A percentile compares a stretch with the other conserved stretches of the same genome.
These are phyloP conservation scores for Clitocybe nebularis DNA, from an alignment of 1,284 basidiomycete species.

Conservation along the genomic window DNA sequence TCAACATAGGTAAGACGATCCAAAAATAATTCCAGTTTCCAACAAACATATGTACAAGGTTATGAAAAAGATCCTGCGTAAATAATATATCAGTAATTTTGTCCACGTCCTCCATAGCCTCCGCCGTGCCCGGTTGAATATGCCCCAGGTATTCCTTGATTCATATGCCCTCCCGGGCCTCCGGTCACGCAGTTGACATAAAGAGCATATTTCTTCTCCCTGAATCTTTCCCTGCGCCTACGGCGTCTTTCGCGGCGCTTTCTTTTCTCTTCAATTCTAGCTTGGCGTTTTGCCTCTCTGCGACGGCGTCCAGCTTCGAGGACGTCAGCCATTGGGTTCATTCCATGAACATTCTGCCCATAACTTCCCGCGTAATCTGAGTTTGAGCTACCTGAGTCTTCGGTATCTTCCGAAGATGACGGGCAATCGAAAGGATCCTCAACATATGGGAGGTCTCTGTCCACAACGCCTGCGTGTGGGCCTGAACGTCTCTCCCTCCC, in stretches of 20 bases:
- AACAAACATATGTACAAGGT: background rate
- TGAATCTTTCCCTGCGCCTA: constrained; percentile 52
- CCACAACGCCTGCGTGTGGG: constrained; percentile 45
- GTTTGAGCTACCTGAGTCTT: constrained; percentile 38
- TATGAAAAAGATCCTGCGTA: background rate
- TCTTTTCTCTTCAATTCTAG: constrained; percentile 52
- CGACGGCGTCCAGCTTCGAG: constrained; percentile 46
- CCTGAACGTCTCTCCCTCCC: constrained; percentile 73
- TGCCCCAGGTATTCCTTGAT: constrained; percentile 14
- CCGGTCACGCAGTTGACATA: constrained; percentile 51
- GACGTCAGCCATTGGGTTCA: constrained; percentile 30
- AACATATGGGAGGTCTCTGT: constrained; percentile 48
- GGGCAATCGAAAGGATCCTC: constrained; percentile 37
- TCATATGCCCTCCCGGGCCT: constrained; percentile 9
- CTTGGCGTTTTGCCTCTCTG: constrained; percentile 34
- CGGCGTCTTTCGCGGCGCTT: constrained; percentile 60
- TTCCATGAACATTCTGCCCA: constrained; percentile 31
- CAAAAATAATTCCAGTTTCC: background rate
- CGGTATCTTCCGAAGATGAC: constrained; percentile 32
- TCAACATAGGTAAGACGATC: background rate
- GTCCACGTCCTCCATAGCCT: constrained; percentile 22
- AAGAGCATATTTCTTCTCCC: constrained; percentile 56
- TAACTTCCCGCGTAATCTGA: constrained; percentile 26
- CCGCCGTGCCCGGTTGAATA: constrained; percentile 15
- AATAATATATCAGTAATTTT: constrained; percentile 7